Base-by-base conservation (phyloP, 352 stramenopile genomes). In the Globisporangium middletonii region DNA sequence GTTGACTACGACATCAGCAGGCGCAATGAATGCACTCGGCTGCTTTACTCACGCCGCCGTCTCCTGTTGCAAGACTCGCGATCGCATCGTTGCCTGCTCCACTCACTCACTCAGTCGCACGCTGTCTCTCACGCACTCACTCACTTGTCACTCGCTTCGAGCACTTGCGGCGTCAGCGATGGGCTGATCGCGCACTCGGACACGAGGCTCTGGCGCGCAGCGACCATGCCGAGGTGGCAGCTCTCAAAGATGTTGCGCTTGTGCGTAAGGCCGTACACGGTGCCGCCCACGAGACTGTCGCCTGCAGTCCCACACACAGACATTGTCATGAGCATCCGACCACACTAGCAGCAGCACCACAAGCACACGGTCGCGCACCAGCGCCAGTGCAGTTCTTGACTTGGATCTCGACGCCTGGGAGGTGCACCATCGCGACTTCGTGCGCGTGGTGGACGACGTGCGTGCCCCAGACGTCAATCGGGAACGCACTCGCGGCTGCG, bases 371-470 rank as follows among this genome's bases (percentile, higher is more conserved):
- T 23, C 23, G 23, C 72, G 51, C 74, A 88, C 78, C 79, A 27
- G 80, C 83, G 42, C 83, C 83, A 43, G 77, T 93, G 68, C 79
- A 90, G 55, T 93, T 93, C 42, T 61, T 72, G 13, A 87, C 72
- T 2, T 72, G 53, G 35, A 89, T 80, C 41, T 76, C 70, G 0
- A 75, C 49, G 3, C 80, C 80, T 4, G 83, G 80, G 11, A 91
- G 57, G 48, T 93, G 82, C 2, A 88, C 76, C 67, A 89, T 79
- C 9, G 72, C 69, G 13, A 92, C 54, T 0, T 66, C 54, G 50
- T 78, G 55, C 35, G 60, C 64, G 28, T 70, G 58, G 52, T 79
- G 68, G 4, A 94, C 63, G 52, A 77, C 57, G 50, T 88, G 71
- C 54, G 62, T 53, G 26, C 82, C 78, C 74, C 75, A 88, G 30